Evolutionary conservation across 495 filamentous ascomycete genomes (phyloP).

Genomic region (Lasiosphaeriaceae sp.): DNA sequence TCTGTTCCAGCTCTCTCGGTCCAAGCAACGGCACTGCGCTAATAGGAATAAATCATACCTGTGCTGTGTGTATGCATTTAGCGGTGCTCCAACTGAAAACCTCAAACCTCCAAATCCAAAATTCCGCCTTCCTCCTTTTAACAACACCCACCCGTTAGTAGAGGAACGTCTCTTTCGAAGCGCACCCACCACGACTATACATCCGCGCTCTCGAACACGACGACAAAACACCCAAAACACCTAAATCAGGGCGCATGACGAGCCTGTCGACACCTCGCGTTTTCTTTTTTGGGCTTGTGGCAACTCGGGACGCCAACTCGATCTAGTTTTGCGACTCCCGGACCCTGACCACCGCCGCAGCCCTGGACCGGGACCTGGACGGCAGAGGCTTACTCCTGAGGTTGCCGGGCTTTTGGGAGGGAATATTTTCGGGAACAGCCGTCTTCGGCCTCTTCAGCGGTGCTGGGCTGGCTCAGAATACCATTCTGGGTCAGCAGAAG

Average conservation of each 20-base stretch:
- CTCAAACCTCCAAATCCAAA: slow-evolving; percentile 28
- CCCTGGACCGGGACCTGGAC: neutral
- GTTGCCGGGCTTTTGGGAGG: neutral
- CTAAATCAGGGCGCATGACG: slow-evolving; percentile 9
- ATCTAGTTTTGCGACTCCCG: slow-evolving; percentile 6
- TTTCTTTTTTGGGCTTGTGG: slow-evolving; percentile 9
- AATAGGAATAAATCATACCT: neutral
- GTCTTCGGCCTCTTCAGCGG: slow-evolving; percentile 6
- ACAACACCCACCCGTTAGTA: slow-evolving; percentile 3
- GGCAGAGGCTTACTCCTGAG: neutral
- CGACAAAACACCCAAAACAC: too few relatives aligned
- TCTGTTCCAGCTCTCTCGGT: neutral
- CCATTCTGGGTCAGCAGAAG: slow-evolving; percentile 48
- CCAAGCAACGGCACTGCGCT: slow-evolving; percentile 9
- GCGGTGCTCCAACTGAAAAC: slow-evolving; percentile 16
- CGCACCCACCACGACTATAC: neutral
- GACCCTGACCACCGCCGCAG: neutral
- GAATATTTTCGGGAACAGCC: neutral
- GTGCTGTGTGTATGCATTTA: slow-evolving; percentile 12
- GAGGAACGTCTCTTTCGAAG: neutral
- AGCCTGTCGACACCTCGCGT: neutral
- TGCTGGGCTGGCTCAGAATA: slow-evolving; percentile 47
- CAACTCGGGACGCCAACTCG: slow-evolving; percentile 3
- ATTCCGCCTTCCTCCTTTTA: slow-evolving; percentile 26
- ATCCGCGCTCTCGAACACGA: neutral